Base-by-base conservation (phyloP, 371 early-diverging fungal species). In the Nematocida sp. region DNA sequence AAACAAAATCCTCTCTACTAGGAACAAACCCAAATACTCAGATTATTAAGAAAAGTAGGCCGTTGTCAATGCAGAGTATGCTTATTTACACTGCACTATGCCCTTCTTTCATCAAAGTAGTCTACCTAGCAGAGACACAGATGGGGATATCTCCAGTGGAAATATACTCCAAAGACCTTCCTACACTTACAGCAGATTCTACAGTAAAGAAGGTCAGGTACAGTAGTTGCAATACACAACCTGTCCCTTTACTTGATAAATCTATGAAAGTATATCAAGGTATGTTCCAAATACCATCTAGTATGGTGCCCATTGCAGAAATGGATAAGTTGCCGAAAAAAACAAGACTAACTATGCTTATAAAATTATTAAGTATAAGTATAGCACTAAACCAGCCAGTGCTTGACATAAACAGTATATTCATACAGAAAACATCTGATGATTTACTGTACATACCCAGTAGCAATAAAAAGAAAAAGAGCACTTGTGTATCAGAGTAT, bases 131-230 rank as follows among this genome's bases (percentile, higher is more conserved):
- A 18, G 44, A 54, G 4, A 39, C 46, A 2, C 33, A 42, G 9
- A 11, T 18, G 6, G 61, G 67, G 13, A 33, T 75, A 40, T 4
- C 54, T 40, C 76, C 76, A 33, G 27, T 75, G 45, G 76, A 75
- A 45, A 56, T 33, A n/a, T 67, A 67, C 70, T 72, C n/a, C 6
- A 64, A 56, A 3, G 76, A 67, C 11, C n/a, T 13, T 23, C 25
- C 5, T 15, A 39, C 27, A 25, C 50, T 75, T 27, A 72, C 23
- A 15, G 20, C 15, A 15, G 9, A 13, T 18, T 70, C 18, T 18
- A 7, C 47, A 7, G 57, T 33, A 4, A 75, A 75, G 45, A 64
- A 66, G 46, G 2, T 46, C 13, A 71, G 57, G 60, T 75, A 75
- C 58, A 20, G 56, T 33, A 33, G 47, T 25, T 20, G 58, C 25